Evolutionary conservation across 108 stramenopile genomes (phyloP).

Genomic region (Discostella pseudostelligera): DNA sequence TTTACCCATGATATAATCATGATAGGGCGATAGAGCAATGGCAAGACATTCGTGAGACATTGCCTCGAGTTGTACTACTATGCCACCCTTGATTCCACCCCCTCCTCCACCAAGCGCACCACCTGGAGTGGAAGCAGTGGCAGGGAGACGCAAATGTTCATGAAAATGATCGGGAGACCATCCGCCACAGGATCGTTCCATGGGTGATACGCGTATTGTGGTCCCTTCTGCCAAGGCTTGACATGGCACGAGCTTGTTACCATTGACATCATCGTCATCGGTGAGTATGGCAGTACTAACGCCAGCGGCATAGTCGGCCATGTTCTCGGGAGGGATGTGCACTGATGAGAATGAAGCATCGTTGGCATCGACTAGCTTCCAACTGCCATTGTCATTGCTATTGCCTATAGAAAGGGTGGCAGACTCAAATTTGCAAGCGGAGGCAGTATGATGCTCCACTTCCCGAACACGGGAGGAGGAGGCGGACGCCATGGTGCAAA

Average conservation of each 20-base stretch:
- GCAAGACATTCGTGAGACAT: slow-evolving; percentile 63
- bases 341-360: too few relatives aligned
- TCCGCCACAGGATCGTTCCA: slow-evolving; percentile 40
- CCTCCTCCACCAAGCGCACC: too few relatives aligned
- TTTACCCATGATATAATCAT: slow-evolving; percentile 50
- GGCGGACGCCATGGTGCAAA: slow-evolving; percentile 9
- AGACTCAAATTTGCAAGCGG: slow-evolving; percentile 27
- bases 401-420: slow-evolving; percentile 16
- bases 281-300: not conserved
- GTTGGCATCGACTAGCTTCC: not conserved
- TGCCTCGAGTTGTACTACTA: slow-evolving; percentile 44
- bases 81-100: slow-evolving; percentile 24
- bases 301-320: not conserved
- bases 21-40: slow-evolving; percentile 55
- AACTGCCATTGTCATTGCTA: not conserved
- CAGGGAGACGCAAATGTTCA: slow-evolving; percentile 35
- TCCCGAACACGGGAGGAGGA: slow-evolving; percentile 41
- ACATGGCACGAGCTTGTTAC: slow-evolving; percentile 12
- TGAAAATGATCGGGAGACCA: slow-evolving; percentile 56
- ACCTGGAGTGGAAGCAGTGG: slow-evolving; percentile 4
- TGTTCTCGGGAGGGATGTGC: slow-evolving; percentile 2
- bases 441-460: slow-evolving; percentile 44
- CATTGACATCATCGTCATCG: not conserved
- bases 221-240: slow-evolving; percentile 17
- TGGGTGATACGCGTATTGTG: slow-evolving; percentile 39